These are phyloP conservation scores for Citrullus colocynthis DNA, from an alignment of 306 rosid species.

Conservation along the genomic window DNA sequence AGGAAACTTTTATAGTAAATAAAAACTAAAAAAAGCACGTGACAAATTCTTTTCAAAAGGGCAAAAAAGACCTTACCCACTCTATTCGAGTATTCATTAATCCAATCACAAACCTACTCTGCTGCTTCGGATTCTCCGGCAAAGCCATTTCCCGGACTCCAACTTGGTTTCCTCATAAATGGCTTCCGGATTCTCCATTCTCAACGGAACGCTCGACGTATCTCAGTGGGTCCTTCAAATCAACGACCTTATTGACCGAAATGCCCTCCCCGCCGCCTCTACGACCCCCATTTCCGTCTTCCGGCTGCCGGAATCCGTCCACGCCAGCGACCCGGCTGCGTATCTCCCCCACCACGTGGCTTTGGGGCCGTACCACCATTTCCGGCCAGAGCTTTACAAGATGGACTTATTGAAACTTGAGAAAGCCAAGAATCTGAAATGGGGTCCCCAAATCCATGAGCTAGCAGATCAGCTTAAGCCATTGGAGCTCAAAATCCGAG, in stretches of 20 bases:
- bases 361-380: slow-evolving; percentile 8
- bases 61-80: background rate
- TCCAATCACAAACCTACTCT: background rate
- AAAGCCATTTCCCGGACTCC: background rate
- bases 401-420: background rate
- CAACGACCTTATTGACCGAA: background rate
- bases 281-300: background rate
- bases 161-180: background rate
- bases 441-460: background rate
- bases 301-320: background rate
- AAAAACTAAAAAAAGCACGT: background rate
- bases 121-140: background rate
- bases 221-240: slow-evolving; percentile 4
- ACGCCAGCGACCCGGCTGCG: background rate
- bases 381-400: background rate
- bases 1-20: too few species aligned
- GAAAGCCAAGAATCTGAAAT: background rate
- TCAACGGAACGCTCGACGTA: background rate
- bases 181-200: background rate
- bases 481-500: background rate
- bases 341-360: background rate
- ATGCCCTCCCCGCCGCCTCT: background rate
- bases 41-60: background rate
- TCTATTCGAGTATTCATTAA: background rate
- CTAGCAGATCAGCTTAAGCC: background rate